These are phyloP conservation scores for Solanum hybrid DNA, from an alignment of 305 asterid species.

Conservation along the genomic window DNA sequence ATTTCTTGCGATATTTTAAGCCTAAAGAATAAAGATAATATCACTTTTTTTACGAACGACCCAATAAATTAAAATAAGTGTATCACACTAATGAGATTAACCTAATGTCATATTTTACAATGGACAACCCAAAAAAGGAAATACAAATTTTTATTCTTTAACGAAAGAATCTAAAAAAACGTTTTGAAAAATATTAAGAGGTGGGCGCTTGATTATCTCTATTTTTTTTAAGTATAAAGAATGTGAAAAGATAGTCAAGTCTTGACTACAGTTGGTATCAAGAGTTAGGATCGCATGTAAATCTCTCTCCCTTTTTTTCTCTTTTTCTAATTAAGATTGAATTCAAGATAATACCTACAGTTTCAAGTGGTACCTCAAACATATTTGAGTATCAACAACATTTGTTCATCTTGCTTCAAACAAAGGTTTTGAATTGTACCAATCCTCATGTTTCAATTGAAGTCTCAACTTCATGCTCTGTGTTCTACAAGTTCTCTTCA, in stretches of 20 bases:
- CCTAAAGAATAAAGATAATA: too few relatives aligned
- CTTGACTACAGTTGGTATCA: background rate
- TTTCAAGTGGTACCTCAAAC: background rate
- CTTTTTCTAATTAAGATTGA: background rate
- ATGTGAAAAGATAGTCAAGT: background rate
- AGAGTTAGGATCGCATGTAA: background rate
- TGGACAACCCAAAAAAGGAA: background rate
- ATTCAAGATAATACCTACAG: background rate
- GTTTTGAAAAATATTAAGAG: background rate
- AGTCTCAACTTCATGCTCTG: background rate
- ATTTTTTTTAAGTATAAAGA: background rate
- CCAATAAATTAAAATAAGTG: background rate
- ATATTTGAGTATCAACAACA: background rate
- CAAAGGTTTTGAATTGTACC: background rate
- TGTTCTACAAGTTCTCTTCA: background rate
- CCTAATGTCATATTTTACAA: background rate
- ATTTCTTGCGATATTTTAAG: background rate
- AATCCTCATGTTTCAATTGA: too few relatives aligned
- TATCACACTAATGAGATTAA: background rate
- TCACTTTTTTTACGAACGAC: background rate
- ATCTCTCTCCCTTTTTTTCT: background rate
- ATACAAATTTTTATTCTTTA: too few relatives aligned
- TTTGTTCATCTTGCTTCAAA: background rate
- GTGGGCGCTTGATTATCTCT: background rate
- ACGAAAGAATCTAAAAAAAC: too few relatives aligned